Evolutionary conservation across 768 basidiomycete species (phyloP).

Genomic region (Pleurotus pulmonarius): DNA sequence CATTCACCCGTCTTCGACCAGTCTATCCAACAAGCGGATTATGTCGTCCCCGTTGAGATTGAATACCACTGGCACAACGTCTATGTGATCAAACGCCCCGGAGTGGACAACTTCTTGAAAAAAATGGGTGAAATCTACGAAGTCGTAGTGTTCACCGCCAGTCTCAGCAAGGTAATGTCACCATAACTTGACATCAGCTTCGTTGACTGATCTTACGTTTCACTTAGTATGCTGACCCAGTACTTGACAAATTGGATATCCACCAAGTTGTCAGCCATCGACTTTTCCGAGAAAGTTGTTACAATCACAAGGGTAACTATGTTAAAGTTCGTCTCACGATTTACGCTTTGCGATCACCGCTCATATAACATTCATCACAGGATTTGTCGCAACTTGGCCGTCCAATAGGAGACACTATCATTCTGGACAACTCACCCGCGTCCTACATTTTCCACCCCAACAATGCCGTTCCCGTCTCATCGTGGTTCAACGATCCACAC

Average conservation of each 20-base stretch:
- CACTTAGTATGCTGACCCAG: conserved; percentile 94
- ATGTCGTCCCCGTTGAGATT: conserved; percentile 98
- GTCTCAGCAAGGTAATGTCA: conserved; percentile 82
- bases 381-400: conserved; percentile 97
- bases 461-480: conserved; percentile 98
- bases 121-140: conserved; percentile 99
- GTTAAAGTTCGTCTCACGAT: conserved; percentile 70
- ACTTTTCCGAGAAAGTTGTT: conserved; percentile 96
- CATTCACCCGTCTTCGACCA: conserved; percentile 25
- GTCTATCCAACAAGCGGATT: conserved; percentile 95
- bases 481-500: conserved; percentile 99
- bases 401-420: conserved; percentile 90
- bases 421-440: conserved; percentile 98
- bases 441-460: conserved; percentile 99
- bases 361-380: conserved; percentile 34
- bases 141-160: conserved; percentile 96
- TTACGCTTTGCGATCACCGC: neutral
- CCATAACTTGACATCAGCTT: neutral
- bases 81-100: conserved; percentile 97
- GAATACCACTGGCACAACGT: conserved; percentile 99
- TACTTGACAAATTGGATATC: conserved; percentile 93
- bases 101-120: conserved; percentile 94
- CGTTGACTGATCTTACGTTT: conserved; percentile 5
- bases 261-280: conserved; percentile 92
- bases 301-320: conserved; percentile 98